Base-by-base conservation (phyloP, 2,329 filamentous ascomycete genomes). In the Rutstroemia sp. region DNA sequence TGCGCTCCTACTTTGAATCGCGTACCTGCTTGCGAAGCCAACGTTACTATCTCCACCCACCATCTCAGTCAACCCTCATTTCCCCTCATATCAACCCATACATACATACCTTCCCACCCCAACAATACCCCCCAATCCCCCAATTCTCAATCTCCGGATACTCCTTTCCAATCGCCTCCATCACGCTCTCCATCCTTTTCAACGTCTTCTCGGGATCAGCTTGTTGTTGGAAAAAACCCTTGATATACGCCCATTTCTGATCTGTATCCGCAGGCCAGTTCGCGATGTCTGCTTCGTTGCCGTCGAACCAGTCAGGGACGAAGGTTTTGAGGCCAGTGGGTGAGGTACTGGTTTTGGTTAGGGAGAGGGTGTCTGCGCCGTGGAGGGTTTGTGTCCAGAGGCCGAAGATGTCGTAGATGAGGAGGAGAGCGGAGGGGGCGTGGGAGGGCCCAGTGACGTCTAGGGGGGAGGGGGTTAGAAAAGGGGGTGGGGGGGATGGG, bases 251-350 rank as follows among this genome's bases (percentile, higher is more conserved):
- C 66, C 54, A 21, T 63, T 64, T 58, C 1, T 56, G 34, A 10
- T 55, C 57, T 2, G 57, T 61, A 34, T 64, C 58, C 3, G 57
- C 47, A 30, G 60, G 60, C 27, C 60, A 63, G 46, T 47, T 54
- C 16, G 57, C 45, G 23, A 58, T 48, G 54, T 59, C 54, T 2
- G 59, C 56, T 27, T 56, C 52, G 7, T 48, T 61, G 68, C 88
- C 90, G 10, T 86, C 80, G 76, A 96, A 95, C 79, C 89, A 92
- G 73, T 96, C 91, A 17, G 91, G 91, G 62, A 96, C 92, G 73
- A 91, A 89, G 65, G 95, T 87, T 65, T 84, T 84, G 76, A 92
- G 92, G 58, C 76, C 72, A 3, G n/a, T 10, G 34, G 51, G 42
- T 17, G 42, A 54, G 73, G 81, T 73, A 72, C 67, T 65, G 77